Evolutionary conservation across 768 basidiomycete genomes (phyloP).

Genomic region (Cystobasidium ongulense): DNA sequence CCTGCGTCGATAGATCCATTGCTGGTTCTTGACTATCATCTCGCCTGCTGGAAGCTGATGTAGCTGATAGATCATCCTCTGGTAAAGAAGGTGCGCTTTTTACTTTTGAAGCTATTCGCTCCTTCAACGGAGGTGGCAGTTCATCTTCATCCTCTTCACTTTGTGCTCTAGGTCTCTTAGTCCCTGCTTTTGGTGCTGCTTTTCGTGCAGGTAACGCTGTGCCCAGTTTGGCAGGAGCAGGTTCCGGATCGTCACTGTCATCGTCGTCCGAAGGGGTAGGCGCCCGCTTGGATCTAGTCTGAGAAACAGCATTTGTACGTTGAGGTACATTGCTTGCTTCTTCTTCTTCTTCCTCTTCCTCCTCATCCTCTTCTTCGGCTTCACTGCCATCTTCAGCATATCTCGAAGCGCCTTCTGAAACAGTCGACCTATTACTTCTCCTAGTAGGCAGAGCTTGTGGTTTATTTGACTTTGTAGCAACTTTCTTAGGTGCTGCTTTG

Average conservation of each 20-base stretch:
- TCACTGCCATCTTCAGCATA: conserved; percentile 20
- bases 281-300: neutral
- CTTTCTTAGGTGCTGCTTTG: neutral
- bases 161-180: neutral
- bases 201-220: neutral
- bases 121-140: neutral
- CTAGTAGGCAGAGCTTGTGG: conserved; percentile 25
- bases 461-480: neutral
- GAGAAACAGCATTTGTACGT: neutral
- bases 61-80: neutral
- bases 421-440: conserved; percentile 6
- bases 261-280: neutral
- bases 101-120: neutral
- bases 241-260: neutral
- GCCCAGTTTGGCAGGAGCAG: neutral
- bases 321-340: neutral
- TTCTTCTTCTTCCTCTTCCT: neutral
- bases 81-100: neutral
- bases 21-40: neutral
- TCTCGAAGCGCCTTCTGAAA: neutral
- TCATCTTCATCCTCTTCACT: conserved; percentile 19
- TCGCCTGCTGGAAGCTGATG: neutral
- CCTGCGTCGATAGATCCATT: neutral
- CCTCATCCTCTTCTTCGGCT: conserved; percentile 19
- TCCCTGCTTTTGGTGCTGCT: neutral